Conservation (phyloP, 257 asterid genomes). For the Prunella vulgaris region DNA sequence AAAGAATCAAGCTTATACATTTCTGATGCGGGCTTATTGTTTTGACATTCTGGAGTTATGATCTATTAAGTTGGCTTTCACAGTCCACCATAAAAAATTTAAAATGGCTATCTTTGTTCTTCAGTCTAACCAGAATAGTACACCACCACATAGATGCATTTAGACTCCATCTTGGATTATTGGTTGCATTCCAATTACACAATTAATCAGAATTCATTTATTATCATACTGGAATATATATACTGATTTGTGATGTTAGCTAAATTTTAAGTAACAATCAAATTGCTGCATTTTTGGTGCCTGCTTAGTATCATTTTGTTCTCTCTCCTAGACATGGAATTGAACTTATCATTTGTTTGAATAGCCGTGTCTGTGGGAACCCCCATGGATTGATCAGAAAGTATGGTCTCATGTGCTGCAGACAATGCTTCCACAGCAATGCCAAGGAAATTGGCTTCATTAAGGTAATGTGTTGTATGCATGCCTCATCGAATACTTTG, state of each 20-base stretch:
- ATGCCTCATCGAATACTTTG: neutral
- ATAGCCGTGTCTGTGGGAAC: slow-evolving; percentile 51
- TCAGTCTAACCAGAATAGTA: neutral
- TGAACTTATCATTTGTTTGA: neutral
- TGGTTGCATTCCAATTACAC: neutral
- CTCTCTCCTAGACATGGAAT: neutral
- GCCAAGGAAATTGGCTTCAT: slow-evolving; percentile 54
- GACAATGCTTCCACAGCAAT: slow-evolving; percentile 52
- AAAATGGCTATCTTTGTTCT: neutral
- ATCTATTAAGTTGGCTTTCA: neutral
- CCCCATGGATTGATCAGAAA: slow-evolving; percentile 45
- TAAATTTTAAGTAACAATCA: neutral
- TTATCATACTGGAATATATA: neutral
- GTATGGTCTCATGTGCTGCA: slow-evolving; percentile 57
- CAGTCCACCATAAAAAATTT: neutral
- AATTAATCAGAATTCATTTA: neutral
- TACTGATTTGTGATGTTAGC: neutral
- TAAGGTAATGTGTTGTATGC: slow-evolving; percentile 25
- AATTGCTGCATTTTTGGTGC: neutral
- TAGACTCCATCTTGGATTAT: neutral
- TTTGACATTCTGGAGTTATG: neutral
- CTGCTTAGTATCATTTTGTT: neutral
- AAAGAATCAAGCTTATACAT: neutral
- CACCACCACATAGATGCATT: neutral
- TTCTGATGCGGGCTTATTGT: neutral